Evolutionary conservation across 1,284 basidiomycete genomes (phyloP).

Genomic region (Puccinia sorghi): DNA sequence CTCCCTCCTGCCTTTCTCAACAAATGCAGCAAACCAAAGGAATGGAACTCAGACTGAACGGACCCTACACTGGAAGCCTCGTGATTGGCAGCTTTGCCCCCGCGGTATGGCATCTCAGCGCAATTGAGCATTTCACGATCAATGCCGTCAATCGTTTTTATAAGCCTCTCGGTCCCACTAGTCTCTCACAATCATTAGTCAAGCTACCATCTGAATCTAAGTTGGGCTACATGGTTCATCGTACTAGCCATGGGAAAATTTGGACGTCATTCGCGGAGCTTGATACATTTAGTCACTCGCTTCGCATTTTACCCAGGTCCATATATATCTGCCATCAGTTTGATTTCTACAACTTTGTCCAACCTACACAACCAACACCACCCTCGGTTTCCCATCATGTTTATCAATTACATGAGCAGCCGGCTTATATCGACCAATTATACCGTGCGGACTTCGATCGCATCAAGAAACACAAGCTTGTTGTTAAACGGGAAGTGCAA

Average conservation of each 20-base stretch:
- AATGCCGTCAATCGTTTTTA: slow-evolving; percentile 6
- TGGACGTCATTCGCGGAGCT: slow-evolving; percentile 47
- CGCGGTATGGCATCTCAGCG: slow-evolving; percentile 24
- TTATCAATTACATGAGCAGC: background rate
- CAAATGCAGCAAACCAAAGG: slow-evolving; percentile 41
- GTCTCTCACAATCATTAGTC: background rate
- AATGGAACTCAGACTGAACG: slow-evolving; percentile 1
- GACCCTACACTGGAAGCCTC: background rate
- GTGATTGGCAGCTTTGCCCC: slow-evolving; percentile 8
- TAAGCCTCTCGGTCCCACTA: background rate
- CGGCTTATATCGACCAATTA: background rate
- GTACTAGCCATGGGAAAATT: background rate
- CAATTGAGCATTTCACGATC: background rate
- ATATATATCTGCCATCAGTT: slow-evolving; percentile 47
- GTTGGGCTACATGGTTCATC: background rate
- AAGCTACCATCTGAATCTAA: background rate
- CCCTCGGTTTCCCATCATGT: background rate
- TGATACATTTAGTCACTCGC: slow-evolving; percentile 44
- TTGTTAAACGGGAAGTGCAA: slow-evolving; percentile 33
- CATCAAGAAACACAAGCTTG: slow-evolving; percentile 29
- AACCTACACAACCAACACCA: background rate
- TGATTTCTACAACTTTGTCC: slow-evolving; percentile 43
- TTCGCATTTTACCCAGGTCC: slow-evolving; percentile 38
- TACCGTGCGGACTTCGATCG: background rate
- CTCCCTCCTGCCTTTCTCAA: slow-evolving; percentile 41